These are phyloP conservation scores for Sporopachydermia lactativora DNA, from an alignment of 805 yeast genomes.

Conservation along the genomic window DNA sequence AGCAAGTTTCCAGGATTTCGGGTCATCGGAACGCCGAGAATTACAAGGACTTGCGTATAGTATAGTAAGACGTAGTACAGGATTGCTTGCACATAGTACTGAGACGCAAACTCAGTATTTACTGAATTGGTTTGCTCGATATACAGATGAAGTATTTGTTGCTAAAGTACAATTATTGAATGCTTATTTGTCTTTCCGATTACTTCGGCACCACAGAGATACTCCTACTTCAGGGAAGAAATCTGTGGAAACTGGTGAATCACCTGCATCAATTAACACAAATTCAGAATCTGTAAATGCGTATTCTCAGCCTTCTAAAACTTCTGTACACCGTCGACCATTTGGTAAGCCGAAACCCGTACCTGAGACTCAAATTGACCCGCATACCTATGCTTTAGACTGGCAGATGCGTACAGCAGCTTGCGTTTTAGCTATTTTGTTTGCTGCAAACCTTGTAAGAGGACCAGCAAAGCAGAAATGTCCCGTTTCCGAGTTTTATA, in stretches of 20 bases:
- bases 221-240: slow-evolving; percentile 9
- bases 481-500: slow-evolving; percentile 45
- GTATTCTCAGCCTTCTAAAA: not conserved
- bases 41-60: slow-evolving; percentile 49
- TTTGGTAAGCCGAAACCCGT: slow-evolving; percentile 9
- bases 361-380: slow-evolving; percentile 11
- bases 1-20: slow-evolving; percentile 9
- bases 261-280: slow-evolving; percentile 1
- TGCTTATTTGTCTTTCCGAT: slow-evolving; percentile 63
- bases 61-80: slow-evolving; percentile 52
- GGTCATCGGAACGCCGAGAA: slow-evolving; percentile 31
- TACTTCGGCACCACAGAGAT: slow-evolving; percentile 26
- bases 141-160: slow-evolving; percentile 28
- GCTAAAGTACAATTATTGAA: slow-evolving; percentile 54
- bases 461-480: slow-evolving; percentile 19
- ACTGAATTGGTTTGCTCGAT: slow-evolving; percentile 40
- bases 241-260: too few relatives aligned
- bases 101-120: slow-evolving; percentile 27
- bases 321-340: slow-evolving; percentile 6
- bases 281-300: not conserved
- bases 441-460: slow-evolving; percentile 31
- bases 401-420: slow-evolving; percentile 73
- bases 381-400: slow-evolving; percentile 35
- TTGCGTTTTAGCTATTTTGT: slow-evolving; percentile 38
- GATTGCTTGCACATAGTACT: slow-evolving; percentile 43